Base-by-base conservation (phyloP, 768 basidiomycete species). In the Tricholoma flavovirens region DNA sequence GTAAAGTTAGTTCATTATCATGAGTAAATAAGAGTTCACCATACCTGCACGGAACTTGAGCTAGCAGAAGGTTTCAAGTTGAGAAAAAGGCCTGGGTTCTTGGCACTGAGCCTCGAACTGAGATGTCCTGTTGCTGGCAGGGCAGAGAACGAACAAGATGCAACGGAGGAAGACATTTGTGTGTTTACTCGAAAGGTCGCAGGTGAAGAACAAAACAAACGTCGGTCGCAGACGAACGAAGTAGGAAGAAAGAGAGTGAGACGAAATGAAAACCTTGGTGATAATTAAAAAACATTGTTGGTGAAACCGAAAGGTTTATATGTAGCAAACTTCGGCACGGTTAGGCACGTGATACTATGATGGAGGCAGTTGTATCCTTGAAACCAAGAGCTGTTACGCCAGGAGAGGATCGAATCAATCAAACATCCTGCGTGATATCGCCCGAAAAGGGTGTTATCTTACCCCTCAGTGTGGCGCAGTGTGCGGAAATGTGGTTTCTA, bases 11-110 rank as follows among this genome's bases (percentile, higher is more conserved):
- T 43, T 17, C 15, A 40, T 36, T 12, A 46, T 17, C 40, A 19
- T 14, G 1, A 40, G 6, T 6, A 10, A n/a, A 8, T 5, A 46
- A n/a, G 26, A 10, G n/a, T 26, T 29, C 46, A 0, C 8, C 46
- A 1, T 29, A 49, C 46, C 29, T 26, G 12, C 5, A 17, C 15
- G 26, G 45, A 11, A 24, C 22, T 14, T 7, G 24, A 29, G n/a
- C 26, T 17, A n/a, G 46, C 26, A 5, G 46, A 3, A 11, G 5
- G n/a, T 4, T 22, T n/a, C 46, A 49, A 30, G 46, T 29, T 17
- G 7, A 65, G 57, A 49, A 55, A 56, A 38, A 63, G 61, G 17
- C 58, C 59, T 19, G 56, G 57, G 33, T 63, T 65, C 50, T 64
- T 65, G 14, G 60, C 52, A 29, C 26, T 19, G 26, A 49, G 26